Base-by-base conservation (phyloP, 2,329 filamentous ascomycete genomes). In the Fusarium euwallaceae region DNA sequence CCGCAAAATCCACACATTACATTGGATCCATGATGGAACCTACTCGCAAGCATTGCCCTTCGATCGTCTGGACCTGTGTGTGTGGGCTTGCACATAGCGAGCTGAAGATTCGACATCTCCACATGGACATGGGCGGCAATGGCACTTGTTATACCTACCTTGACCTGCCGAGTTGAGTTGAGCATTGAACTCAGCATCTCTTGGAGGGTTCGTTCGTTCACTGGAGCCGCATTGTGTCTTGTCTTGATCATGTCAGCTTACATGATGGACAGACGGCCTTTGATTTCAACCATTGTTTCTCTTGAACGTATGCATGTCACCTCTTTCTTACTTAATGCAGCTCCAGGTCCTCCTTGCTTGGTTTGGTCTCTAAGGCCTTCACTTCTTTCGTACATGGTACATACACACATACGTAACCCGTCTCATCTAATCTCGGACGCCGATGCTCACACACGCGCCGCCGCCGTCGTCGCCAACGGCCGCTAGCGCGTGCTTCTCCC, bases 401-500 rank as follows among this genome's bases (percentile, higher is more conserved):
- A 62, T 24, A 45, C 20, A 24, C 20, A 45, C 45, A 51, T 51
- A 51, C 24, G 24, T 69, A 67, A 61, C 69, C 65, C 61, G 61
- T 75, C 72, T 74, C 72, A 70, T 74, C 72, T 75, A 69, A 74
- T 70, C 64, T 76, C 67, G 67, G 73, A 69, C 67, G 64, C 73
- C 70, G 75, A 69, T 62, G 66, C 73, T 34, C 55, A 51, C 55
- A 60, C 41, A 39, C 63, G 43, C 34, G 43, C 43, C 64, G 41
- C 56, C 64, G 61, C 64, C 66, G 73, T 66, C 75, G 73, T 73
- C 64, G 61, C 64, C 73, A 79, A 79, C 77, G 77, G 77, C 76
- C 76, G 73, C 73, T 78, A 79, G 76, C 67, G 77, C 69, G 67
- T 56, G 68, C 64, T 16, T 51, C 48, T 70, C 63, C 70, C 77